Evolutionary conservation across 2,329 filamentous ascomycete species (phyloP).

Genomic region (Bipolaris oryzae): DNA sequence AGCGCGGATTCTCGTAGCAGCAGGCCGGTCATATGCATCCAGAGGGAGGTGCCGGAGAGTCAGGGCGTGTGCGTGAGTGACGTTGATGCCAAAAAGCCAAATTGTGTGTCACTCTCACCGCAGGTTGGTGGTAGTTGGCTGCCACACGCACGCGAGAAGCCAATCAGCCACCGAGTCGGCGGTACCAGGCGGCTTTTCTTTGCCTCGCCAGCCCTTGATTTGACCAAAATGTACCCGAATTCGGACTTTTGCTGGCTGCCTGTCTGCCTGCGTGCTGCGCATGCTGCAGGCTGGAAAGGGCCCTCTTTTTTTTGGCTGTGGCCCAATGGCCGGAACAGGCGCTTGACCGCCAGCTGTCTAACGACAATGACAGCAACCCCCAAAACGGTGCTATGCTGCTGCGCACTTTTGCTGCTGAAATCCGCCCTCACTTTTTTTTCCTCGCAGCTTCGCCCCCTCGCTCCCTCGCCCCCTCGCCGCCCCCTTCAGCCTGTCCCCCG

Average conservation of each 20-base stretch:
- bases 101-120: constrained; percentile 33
- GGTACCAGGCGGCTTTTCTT: constrained; percentile 24
- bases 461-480: constrained; percentile 17
- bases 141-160: constrained; percentile 21
- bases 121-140: constrained; percentile 31
- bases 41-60: neutral
- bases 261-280: constrained; percentile 16
- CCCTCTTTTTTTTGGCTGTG: constrained; percentile 4
- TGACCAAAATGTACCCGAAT: constrained; percentile 19
- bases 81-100: constrained; percentile 18
- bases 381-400: constrained; percentile 25
- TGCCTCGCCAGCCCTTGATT: constrained; percentile 25
- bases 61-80: constrained; percentile 1
- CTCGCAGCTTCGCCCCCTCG: constrained; percentile 9
- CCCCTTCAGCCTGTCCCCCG: constrained; percentile 7
- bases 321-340: constrained; percentile 12
- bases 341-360: constrained; percentile 37
- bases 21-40: neutral
- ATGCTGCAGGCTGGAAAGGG: constrained; percentile 23
- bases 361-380: constrained; percentile 11
- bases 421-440: neutral
- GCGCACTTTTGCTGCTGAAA: constrained; percentile 8
- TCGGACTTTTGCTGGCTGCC: constrained; percentile 22
- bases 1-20: neutral
- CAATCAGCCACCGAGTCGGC: constrained; percentile 25